Base-by-base conservation (phyloP, 768 basidiomycete species). In the Podaxis sp. region DNA sequence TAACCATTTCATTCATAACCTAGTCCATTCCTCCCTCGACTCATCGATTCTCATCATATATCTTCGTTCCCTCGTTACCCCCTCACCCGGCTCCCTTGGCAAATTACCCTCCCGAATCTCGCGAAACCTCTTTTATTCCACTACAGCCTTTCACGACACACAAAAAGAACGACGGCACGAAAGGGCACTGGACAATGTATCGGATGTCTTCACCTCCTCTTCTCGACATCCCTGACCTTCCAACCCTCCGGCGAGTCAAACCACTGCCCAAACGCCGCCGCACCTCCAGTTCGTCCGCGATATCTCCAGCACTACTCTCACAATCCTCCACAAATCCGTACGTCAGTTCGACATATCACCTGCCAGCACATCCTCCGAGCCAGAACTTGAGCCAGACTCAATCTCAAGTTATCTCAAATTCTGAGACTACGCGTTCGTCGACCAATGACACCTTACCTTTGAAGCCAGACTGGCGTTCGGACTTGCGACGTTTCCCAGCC, bases 261-360 rank as follows among this genome's bases (percentile, higher is more conserved):
- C 91, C 91, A 44, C 80, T 91, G 46, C 90, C 91, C 28, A 91
- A 91, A 76, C 84, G 91, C 66, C 82, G 87, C 65, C 84, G 87
- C 64, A 87, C 84, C 22, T 12, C 57, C 46, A 10, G n/a, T 50
- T 36, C 46, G 64, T 58, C 61, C 56, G 12, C 63, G 52, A 53
- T 24, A 38, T 11, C 50, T 63, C 48, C 22, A 49, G 33, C 59
- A 10, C 37, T 65, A 4, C 37, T 64, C 38, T 62, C 66, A 17
- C 54, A 63, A 30, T 52, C 63, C 40, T 48, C 65, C 15, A 50
- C 64, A 37, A 52, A 52, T 28, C 41, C 41, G 26, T 59, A 59
- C 49, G n/a, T 24, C 13, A 41, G 33, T 17, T 38, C 58, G 33
- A 20, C 36, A 11, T 38, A 50, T 30, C 49, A 50, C 20, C 15